Conservation (phyloP, 208 protist genomes). For the Cochliopodium minus region DNA sequence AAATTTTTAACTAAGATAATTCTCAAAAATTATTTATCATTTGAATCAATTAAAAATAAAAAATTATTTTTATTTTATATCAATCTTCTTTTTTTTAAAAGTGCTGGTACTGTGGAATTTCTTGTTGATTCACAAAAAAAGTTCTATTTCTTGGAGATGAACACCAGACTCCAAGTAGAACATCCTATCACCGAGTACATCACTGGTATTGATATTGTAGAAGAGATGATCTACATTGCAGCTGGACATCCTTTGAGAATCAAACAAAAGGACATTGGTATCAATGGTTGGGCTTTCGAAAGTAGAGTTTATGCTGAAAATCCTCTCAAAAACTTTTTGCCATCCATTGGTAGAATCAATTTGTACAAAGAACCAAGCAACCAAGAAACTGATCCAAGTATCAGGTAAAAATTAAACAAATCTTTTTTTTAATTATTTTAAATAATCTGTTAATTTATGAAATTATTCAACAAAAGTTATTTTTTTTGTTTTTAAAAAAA, state of each 20-base stretch:
- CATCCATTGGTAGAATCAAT: slow-evolving; percentile 37
- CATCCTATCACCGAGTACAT: slow-evolving; percentile 56
- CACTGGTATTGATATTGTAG: slow-evolving; percentile 44
- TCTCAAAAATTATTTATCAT: slow-evolving; percentile 2
- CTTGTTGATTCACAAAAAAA: slow-evolving; percentile 43
- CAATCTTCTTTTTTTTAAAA: too few relatives aligned
- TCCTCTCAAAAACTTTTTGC: slow-evolving; percentile 40
- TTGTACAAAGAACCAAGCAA: slow-evolving; percentile 32
- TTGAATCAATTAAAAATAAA: slow-evolving; percentile 4
- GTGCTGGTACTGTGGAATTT: slow-evolving; percentile 51
- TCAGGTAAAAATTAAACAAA: not conserved
- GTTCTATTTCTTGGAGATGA: slow-evolving; percentile 69
- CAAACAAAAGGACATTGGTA: slow-evolving; percentile 31
- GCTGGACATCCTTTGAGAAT: slow-evolving; percentile 31
- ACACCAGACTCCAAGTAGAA: slow-evolving; percentile 55
- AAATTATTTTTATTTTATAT: too few relatives aligned
- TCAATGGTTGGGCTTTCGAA: slow-evolving; percentile 48
- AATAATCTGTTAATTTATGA: not conserved
- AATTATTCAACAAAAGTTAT: not conserved
- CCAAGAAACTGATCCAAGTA: not conserved
- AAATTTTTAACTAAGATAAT: slow-evolving; percentile 1
- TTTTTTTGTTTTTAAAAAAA: slow-evolving; percentile 10
- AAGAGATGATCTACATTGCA: slow-evolving; percentile 49
- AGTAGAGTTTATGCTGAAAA: slow-evolving; percentile 43
- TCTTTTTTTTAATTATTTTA: not conserved